Percentiles rank a stretch among this genome's conserved stretches.
phyloP scores from a whole-genome alignment of 2,329 filamentous ascomycete species.

The Torrubiella hemipterigena region DNA sequence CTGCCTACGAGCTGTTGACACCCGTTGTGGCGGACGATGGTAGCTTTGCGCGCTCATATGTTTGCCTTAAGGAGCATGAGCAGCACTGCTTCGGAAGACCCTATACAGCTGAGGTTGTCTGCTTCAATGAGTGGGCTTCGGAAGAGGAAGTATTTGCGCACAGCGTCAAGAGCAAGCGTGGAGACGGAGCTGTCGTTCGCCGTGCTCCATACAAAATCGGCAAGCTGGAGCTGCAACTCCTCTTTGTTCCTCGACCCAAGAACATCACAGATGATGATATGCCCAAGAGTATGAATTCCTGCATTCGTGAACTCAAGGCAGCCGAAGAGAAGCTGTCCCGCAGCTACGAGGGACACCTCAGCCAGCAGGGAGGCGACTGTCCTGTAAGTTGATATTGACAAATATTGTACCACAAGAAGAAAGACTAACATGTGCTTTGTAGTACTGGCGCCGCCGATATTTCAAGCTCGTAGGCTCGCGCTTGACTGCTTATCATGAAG shows the following conservation, averaged over 20 bases:
- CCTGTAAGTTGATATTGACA: conserved; percentile 53
- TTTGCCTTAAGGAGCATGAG: conserved; percentile 90
- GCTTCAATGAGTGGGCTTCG: conserved; percentile 97
- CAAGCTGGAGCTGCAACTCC: conserved; percentile 83
- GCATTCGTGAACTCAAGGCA: conserved; percentile 83
- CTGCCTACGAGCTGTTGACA: conserved; percentile 76
- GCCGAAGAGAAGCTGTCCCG: conserved; percentile 70
- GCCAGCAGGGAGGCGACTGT: conserved; percentile 95
- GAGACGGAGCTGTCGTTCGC: conserved; percentile 57
- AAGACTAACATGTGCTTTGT: conserved; percentile 1
- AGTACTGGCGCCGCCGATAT: conserved; percentile 97
- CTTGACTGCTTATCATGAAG: conserved; percentile 90
- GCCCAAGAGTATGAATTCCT: conserved; percentile 98
- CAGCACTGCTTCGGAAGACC: conserved; percentile 77
- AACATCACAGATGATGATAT: conserved; percentile 84
- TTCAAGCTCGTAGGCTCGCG: conserved; percentile 89
- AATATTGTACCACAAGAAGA: conserved; percentile 23
- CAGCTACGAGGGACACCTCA: conserved; percentile 79
- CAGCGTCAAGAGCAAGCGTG: conserved; percentile 90
- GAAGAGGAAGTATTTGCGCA: conserved; percentile 69
- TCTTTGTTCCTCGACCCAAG: conserved; percentile 90
- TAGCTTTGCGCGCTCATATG: conserved; percentile 87
- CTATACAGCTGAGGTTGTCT: conserved; percentile 77
- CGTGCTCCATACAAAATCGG: conserved; percentile 94
- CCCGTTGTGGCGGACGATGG: conserved; percentile 82